Evolutionary conservation across 23 red algal genomes (phyloP).

Genomic region (Gracilaria gracilis): DNA sequence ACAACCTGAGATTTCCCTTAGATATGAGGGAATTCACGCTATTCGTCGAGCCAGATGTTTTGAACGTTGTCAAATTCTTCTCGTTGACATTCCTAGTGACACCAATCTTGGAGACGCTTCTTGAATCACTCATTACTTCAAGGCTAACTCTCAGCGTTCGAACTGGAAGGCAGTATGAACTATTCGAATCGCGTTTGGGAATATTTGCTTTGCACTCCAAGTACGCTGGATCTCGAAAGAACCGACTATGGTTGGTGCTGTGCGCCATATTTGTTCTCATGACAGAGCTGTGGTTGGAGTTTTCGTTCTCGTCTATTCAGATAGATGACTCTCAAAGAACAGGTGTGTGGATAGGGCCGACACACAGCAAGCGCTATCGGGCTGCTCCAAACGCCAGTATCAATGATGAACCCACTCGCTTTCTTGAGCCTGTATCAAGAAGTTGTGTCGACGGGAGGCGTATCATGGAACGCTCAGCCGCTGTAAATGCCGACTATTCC

Average conservation of each 20-base stretch:
- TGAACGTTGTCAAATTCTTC: conserved; percentile 29
- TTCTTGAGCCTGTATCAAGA: background rate
- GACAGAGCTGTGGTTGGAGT: conserved; percentile 11
- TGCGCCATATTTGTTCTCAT: background rate
- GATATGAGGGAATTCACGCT: background rate
- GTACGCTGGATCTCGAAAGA: background rate
- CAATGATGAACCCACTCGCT: conserved; percentile 10
- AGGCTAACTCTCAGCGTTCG: background rate
- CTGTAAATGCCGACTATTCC: background rate
- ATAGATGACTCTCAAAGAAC: background rate
- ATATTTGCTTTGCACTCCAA: conserved; percentile 35
- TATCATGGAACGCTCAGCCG: background rate
- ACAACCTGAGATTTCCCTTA: too few relatives aligned
- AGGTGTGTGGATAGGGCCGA: conserved; percentile 16
- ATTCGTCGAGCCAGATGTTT: background rate
- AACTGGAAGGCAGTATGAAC: background rate
- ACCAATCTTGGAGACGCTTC: conserved; percentile 3
- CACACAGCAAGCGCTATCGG: conserved; percentile 1
- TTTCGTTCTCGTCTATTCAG: conserved; percentile 8
- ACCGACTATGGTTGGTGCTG: conserved; percentile 12
- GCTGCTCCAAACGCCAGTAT: background rate
- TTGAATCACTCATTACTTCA: conserved; percentile 10
- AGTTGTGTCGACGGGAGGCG: background rate
- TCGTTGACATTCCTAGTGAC: background rate
- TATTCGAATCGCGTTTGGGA: conserved; percentile 33